Percentiles rank a stretch among this genome's conserved stretches.
phyloP scores from a whole-genome alignment of 805 yeast species.

The Pichia eremophila region DNA sequence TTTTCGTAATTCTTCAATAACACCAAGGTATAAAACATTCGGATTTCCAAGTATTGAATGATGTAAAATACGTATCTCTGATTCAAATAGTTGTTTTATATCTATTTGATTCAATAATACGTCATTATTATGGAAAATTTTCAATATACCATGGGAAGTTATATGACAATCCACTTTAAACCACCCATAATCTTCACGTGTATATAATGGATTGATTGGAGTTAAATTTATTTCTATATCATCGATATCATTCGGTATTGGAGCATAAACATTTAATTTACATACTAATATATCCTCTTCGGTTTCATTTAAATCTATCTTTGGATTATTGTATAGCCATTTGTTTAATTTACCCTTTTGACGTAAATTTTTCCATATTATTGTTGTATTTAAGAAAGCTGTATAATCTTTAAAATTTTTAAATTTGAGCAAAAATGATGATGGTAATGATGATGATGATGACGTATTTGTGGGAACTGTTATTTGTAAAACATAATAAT shows the following conservation, averaged over 20 bases:
- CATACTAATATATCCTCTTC: slow-evolving; percentile 44
- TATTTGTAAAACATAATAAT: slow-evolving; percentile 32
- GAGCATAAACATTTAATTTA: slow-evolving; percentile 58
- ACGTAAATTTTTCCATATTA: slow-evolving; percentile 42
- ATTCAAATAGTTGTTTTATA: slow-evolving; percentile 38
- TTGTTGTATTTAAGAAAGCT: slow-evolving; percentile 30
- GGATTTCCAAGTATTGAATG: slow-evolving; percentile 53
- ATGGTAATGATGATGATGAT: slow-evolving; percentile 22
- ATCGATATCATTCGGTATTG: slow-evolving; percentile 30
- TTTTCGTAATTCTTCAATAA: slow-evolving; percentile 43
- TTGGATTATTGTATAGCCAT: slow-evolving; percentile 33
- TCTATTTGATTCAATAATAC: slow-evolving; percentile 49
- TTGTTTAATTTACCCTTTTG: slow-evolving; percentile 39
- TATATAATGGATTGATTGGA: slow-evolving; percentile 6
- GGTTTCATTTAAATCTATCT: slow-evolving; percentile 15
- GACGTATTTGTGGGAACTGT: slow-evolving; percentile 7
- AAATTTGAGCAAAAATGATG: slow-evolving; percentile 16
- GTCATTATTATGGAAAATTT: slow-evolving; percentile 55
- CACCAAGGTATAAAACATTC: slow-evolving; percentile 50
- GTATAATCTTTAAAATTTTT: slow-evolving; percentile 31
- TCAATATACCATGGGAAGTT: slow-evolving; percentile 52
- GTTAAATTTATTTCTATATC: slow-evolving; percentile 26
- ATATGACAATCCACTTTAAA: slow-evolving; percentile 63
- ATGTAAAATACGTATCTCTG: slow-evolving; percentile 58
- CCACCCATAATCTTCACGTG: slow-evolving; percentile 41